Conservation (phyloP, 257 asterid species). For the Anisodus tanguticus region DNA sequence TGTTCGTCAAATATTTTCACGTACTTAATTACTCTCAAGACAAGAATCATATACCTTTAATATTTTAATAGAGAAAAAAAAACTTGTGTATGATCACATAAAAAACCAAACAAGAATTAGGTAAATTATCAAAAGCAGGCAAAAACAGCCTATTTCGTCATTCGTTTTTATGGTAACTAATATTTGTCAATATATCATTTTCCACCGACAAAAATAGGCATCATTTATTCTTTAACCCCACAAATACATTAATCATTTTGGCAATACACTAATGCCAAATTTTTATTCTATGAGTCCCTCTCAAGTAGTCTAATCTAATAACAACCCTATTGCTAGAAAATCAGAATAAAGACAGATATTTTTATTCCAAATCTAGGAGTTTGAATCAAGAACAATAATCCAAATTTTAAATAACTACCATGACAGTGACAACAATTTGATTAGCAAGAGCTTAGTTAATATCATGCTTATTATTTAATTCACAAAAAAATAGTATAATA, state of each 20-base stretch:
- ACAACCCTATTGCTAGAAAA: slow-evolving; percentile 18
- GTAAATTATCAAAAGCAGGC: not conserved
- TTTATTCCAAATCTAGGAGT: slow-evolving; percentile 27
- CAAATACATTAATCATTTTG: slow-evolving; percentile 8
- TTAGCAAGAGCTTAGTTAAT: slow-evolving; percentile 19
- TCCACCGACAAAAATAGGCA: slow-evolving; percentile 23
- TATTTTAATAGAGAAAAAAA: not conserved
- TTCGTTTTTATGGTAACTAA: not conserved
- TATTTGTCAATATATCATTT: not conserved
- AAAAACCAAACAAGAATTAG: not conserved
- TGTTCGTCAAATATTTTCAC: not conserved
- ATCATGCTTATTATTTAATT: not conserved
- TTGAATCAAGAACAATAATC: slow-evolving; percentile 22
- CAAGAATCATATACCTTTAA: not conserved
- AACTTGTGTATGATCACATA: not conserved
- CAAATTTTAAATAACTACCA: slow-evolving; percentile 7
- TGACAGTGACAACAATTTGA: slow-evolving; percentile 21
- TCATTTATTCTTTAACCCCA: slow-evolving; percentile 10
- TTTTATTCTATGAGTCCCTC: not conserved
- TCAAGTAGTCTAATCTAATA: slow-evolving; percentile 23
- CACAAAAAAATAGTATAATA: not conserved
- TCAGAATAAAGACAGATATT: not conserved
- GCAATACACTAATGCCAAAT: not conserved
- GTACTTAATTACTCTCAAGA: not conserved
- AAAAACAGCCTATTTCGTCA: not conserved